phyloP scores from a whole-genome alignment of 208 protist species.

The Zelonia costaricensis region DNA sequence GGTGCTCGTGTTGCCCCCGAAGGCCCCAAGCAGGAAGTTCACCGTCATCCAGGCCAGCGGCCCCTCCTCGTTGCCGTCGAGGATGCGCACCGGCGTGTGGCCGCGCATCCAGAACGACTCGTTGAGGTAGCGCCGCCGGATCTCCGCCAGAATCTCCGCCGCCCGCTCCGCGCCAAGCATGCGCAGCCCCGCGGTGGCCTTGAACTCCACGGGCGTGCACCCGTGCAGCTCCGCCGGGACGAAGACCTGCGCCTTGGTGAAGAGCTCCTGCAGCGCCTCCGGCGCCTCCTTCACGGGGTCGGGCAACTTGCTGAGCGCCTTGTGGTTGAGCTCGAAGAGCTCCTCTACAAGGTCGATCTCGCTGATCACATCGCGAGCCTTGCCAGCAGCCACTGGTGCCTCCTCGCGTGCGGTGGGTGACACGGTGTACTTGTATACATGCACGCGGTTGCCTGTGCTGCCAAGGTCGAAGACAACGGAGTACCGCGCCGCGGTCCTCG shows the following conservation, averaged over 20 bases:
- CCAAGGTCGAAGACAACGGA: slow-evolving; percentile 90
- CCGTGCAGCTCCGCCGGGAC: slow-evolving; percentile 38
- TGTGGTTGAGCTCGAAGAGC: slow-evolving; percentile 54
- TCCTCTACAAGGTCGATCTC: slow-evolving; percentile 46
- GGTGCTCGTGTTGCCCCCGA: not conserved
- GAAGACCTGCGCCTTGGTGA: slow-evolving; percentile 32
- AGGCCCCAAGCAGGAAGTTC: slow-evolving; percentile 71
- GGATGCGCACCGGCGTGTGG: slow-evolving; percentile 56
- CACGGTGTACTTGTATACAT: slow-evolving; percentile 72
- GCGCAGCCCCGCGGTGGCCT: slow-evolving; percentile 74
- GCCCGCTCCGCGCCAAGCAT: slow-evolving; percentile 42
- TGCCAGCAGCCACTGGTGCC: not conserved
- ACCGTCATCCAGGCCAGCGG: slow-evolving; percentile 83
- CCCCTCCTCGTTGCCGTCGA: slow-evolving; percentile 83
- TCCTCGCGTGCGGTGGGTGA: not conserved
- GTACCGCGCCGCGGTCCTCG: slow-evolving; percentile 25
- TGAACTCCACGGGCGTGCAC: slow-evolving; percentile 68
- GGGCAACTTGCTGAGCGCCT: slow-evolving; percentile 38
- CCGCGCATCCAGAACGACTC: slow-evolving; percentile 52
- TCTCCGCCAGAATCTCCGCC: slow-evolving; percentile 32
- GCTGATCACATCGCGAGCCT: slow-evolving; percentile 5
- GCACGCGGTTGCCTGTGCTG: slow-evolving; percentile 84
- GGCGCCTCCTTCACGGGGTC: slow-evolving; percentile 30
- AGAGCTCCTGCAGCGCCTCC: slow-evolving; percentile 36
- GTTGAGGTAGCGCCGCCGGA: slow-evolving; percentile 28